These are phyloP conservation scores for Hyphodiscus hymeniophilus DNA, from an alignment of 495 filamentous ascomycete genomes.

Conservation along the genomic window DNA sequence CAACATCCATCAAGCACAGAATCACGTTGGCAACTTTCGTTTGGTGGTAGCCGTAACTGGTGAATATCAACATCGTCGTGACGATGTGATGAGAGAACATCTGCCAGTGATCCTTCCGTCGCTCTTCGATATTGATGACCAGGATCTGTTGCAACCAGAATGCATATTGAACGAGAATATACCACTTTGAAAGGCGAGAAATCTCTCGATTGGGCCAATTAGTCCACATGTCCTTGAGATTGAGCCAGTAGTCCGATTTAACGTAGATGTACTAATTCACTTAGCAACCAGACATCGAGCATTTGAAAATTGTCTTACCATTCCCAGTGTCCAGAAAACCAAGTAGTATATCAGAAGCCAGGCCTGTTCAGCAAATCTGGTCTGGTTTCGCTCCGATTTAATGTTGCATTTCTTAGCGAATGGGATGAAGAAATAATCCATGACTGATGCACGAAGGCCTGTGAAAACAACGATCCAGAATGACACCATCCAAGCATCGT, in stretches of 20 bases:
- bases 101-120: constrained; percentile 88
- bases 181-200: constrained; percentile 70
- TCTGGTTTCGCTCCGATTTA: constrained; percentile 58
- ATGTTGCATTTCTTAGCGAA: constrained; percentile 62
- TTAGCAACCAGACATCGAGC: constrained; percentile 8
- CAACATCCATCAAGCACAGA: constrained; percentile 86
- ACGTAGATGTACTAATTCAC: constrained; percentile 65
- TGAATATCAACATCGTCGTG: constrained; percentile 70
- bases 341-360: constrained; percentile 79
- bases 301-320: constrained; percentile 49
- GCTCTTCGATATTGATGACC: constrained; percentile 88
- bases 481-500: constrained; percentile 71
- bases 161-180: constrained; percentile 82
- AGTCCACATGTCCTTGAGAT: constrained; percentile 72
- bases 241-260: constrained; percentile 69
- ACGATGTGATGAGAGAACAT: constrained; percentile 95
- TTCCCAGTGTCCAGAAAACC: constrained; percentile 71
- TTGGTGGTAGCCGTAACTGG: constrained; percentile 75
- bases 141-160: constrained; percentile 95
- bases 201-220: constrained; percentile 73
- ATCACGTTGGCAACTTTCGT: constrained; percentile 85
- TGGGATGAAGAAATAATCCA: constrained; percentile 80
- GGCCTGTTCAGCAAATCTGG: constrained; percentile 86
- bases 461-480: constrained; percentile 82
- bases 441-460: constrained; percentile 70